Percentiles rank a stretch among this genome's conserved stretches.
These are phyloP conservation scores for Rhizophagus prolifer DNA, from an alignment of 192 early-diverging fungal genomes.

Conservation along the genomic window DNA sequence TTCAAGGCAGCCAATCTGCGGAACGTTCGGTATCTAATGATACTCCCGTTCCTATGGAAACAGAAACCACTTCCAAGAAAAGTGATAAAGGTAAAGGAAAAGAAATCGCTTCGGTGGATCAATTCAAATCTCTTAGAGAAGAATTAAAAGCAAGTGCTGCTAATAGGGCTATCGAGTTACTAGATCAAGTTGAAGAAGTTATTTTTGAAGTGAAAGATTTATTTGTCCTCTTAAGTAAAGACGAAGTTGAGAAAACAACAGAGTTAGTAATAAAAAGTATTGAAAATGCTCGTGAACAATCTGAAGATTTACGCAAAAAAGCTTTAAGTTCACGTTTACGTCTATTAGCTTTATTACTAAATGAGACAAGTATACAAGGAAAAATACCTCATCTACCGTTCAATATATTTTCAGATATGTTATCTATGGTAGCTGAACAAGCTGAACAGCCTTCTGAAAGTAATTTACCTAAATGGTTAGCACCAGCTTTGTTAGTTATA, in stretches of 20 bases:
- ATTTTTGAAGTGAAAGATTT: conserved; percentile 70
- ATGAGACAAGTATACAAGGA: conserved; percentile 55
- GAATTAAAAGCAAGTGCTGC: conserved; percentile 43
- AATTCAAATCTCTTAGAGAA: conserved; percentile 40
- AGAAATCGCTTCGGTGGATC: conserved; percentile 43
- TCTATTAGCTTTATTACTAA: conserved; percentile 60
- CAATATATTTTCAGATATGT: conserved; percentile 32
- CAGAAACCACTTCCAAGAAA: conserved; percentile 29
- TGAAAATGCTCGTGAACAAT: conserved; percentile 17
- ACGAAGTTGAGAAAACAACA: conserved; percentile 37
- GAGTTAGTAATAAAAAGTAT: conserved; percentile 35
- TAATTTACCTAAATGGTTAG: conserved; percentile 50
- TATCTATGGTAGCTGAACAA: conserved; percentile 30
- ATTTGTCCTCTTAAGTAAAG: conserved; percentile 55
- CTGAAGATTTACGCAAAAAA: conserved; percentile 26
- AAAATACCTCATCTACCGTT: conserved; percentile 35
- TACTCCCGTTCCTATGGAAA: conserved; percentile 19
- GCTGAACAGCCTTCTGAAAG: conserved; percentile 15
- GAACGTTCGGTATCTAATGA: not conserved
- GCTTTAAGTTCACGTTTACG: conserved; percentile 50
- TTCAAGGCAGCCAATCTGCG: conserved; percentile 18
- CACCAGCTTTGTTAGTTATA: conserved; percentile 61
- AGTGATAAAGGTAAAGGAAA: conserved; percentile 52
- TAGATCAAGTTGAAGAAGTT: conserved; percentile 58
- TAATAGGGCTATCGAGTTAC: conserved; percentile 39